Evolutionary conservation across 208 protist genomes (phyloP).

Genomic region (Porcisia deanei): DNA sequence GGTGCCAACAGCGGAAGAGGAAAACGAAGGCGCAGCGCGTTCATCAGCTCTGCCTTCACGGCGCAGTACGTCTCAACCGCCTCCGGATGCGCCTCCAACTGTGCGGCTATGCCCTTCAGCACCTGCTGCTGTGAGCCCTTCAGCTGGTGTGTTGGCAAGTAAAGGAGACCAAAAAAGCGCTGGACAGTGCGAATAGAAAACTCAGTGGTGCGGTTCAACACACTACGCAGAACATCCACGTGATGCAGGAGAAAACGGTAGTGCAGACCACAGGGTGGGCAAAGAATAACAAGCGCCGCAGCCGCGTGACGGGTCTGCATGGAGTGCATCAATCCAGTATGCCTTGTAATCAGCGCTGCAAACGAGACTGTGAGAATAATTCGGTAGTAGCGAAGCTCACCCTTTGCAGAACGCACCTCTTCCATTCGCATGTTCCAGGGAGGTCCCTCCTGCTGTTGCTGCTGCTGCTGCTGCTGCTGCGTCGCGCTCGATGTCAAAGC

Average conservation of each 20-base stretch:
- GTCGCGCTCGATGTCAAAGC: slow-evolving; percentile 5
- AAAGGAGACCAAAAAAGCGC: slow-evolving; percentile 54
- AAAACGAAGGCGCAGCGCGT: slow-evolving; percentile 39
- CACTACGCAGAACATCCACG: slow-evolving; percentile 53
- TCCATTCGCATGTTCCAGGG: slow-evolving; percentile 63
- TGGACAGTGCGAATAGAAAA: slow-evolving; percentile 73
- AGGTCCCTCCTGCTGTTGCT: slow-evolving; percentile 27
- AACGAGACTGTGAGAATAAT: slow-evolving; percentile 62
- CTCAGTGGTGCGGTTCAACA: slow-evolving; percentile 55
- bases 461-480: neutral
- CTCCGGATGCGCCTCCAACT: slow-evolving; percentile 43
- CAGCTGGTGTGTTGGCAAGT: slow-evolving; percentile 25
- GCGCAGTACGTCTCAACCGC: slow-evolving; percentile 43
- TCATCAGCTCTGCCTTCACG: slow-evolving; percentile 51
- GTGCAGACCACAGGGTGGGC: slow-evolving; percentile 50
- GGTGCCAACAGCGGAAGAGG: slow-evolving; percentile 41
- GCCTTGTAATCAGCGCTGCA: slow-evolving; percentile 46
- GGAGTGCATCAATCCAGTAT: slow-evolving; percentile 46
- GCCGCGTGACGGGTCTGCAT: slow-evolving; percentile 64
- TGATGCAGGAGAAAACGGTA: slow-evolving; percentile 63
- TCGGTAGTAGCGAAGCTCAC: slow-evolving; percentile 57
- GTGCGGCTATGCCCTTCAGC: slow-evolving; percentile 26
- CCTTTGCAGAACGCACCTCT: slow-evolving; percentile 52
- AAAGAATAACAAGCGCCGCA: slow-evolving; percentile 62
- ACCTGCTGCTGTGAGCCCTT: slow-evolving; percentile 28